Evolutionary conservation across 2,329 filamentous ascomycete genomes (phyloP).

Genomic region (Chaetomiaceae sp.): DNA sequence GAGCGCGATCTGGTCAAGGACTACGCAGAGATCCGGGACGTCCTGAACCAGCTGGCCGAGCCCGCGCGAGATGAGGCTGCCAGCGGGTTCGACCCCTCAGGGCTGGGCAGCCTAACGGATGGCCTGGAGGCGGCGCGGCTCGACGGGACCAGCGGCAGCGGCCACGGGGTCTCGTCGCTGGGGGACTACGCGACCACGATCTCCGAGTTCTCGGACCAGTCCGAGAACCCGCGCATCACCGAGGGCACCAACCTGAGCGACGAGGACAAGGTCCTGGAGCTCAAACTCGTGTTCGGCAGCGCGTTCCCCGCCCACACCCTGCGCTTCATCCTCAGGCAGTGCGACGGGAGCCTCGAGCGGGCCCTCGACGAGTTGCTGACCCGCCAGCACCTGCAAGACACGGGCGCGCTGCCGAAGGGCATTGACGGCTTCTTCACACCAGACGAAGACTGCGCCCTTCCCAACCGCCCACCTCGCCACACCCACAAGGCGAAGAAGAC

Average conservation of each 20-base stretch:
- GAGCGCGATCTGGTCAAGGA: constrained; percentile 63
- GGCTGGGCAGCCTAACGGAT: constrained; percentile 49
- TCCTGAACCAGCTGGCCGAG: constrained; percentile 60
- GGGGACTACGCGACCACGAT: constrained; percentile 17
- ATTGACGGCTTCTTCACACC: constrained; percentile 70
- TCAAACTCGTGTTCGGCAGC: constrained; percentile 66
- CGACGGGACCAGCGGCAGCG: constrained; percentile 16
- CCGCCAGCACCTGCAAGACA: constrained; percentile 67
- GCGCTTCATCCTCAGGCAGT: constrained; percentile 59
- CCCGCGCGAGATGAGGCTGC: constrained; percentile 62
- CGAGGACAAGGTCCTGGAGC: constrained; percentile 55
- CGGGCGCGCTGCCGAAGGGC: constrained; percentile 58
- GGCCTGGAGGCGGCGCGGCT: constrained; percentile 17
- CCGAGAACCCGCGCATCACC: constrained; percentile 24
- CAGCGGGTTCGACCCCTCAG: constrained; percentile 72
- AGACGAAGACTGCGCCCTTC: constrained; percentile 35
- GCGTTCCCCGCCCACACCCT: constrained; percentile 59
- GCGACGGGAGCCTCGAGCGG: constrained; percentile 57
- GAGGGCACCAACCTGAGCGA: constrained; percentile 33
- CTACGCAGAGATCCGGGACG: constrained; percentile 48
- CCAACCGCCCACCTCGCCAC: constrained; percentile 29
- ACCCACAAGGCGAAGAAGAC: constrained; percentile 9
- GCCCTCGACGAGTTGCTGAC: constrained; percentile 79
- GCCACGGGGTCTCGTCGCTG: constrained; percentile 14
- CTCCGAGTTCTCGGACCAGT: constrained; percentile 18